phyloP scores from a whole-genome alignment of 116 monocot species.

The Thalassia testudinum region DNA sequence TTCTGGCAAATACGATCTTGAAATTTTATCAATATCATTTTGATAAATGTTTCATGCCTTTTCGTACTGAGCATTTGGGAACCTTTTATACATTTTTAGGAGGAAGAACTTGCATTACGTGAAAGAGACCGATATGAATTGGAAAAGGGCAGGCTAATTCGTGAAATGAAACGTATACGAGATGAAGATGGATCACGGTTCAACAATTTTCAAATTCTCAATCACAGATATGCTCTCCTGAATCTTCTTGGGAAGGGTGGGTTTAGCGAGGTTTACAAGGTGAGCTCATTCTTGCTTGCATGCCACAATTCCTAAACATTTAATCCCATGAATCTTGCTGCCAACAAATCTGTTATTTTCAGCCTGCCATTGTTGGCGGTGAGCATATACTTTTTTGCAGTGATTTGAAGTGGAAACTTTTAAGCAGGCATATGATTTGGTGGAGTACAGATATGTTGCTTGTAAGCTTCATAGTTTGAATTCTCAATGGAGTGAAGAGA shows the following conservation, averaged over 20 bases:
- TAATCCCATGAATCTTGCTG: neutral
- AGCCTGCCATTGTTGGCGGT: slow-evolving; percentile 18
- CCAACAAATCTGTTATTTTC: neutral
- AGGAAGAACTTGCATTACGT: slow-evolving; percentile 64
- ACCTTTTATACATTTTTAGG: slow-evolving; percentile 30
- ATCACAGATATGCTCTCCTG: slow-evolving; percentile 89
- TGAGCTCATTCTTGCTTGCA: slow-evolving; percentile 10
- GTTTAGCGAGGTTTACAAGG: slow-evolving; percentile 98
- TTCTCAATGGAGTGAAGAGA: slow-evolving; percentile 97
- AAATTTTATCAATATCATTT: neutral
- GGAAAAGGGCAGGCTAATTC: slow-evolving; percentile 89
- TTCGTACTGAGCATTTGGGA: neutral
- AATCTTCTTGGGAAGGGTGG: slow-evolving; percentile 99
- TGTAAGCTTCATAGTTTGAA: slow-evolving; percentile 98
- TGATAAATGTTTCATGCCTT: neutral
- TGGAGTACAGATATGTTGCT: slow-evolving; percentile 89
- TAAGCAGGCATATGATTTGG: slow-evolving; percentile 89
- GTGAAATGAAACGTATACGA: slow-evolving; percentile 97
- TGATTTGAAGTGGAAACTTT: slow-evolving; percentile 53
- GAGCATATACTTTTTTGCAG: slow-evolving; percentile 22
- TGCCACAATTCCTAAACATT: neutral
- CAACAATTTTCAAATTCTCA: slow-evolving; percentile 91
- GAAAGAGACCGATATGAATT: slow-evolving; percentile 92
- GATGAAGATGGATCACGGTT: slow-evolving; percentile 99
- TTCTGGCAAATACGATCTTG: no score